Base-by-base conservation (phyloP, 192 early-diverging fungal genomes). In the Podila epicladia region DNA sequence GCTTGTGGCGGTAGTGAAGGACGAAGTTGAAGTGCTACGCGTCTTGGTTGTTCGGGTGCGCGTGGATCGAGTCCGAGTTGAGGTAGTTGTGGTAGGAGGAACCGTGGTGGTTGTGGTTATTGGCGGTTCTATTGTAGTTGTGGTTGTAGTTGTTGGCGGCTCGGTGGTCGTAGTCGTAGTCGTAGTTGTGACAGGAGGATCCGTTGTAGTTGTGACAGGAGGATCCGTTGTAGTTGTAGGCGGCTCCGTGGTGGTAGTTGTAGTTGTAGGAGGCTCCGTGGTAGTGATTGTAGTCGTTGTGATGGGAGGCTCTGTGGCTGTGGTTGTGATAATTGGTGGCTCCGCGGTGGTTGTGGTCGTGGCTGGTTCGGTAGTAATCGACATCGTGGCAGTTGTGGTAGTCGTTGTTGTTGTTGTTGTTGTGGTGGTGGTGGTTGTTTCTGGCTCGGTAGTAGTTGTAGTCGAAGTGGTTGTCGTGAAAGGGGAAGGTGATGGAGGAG, bases 191-290 rank as follows among this genome's bases (percentile, higher is more conserved):
- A 12, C n/a, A 8, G 63, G 26, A 19, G 37, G 29, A 41, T 19
- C 50, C 5, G 66, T 33, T 9, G 67, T 61, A 1, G 48, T 35
- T 15, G 64, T 66, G 9, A 12, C n/a, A 8, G 63, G 26, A 19
- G 37, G 29, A 41, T 19, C 50, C 5, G 66, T 33, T 9, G 64
- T 45, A 3, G 72, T 65, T 15, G 64, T 49, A 9, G 62, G 55
- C 0, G 71, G 58, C 20, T 26, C 20, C 3, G 51, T 32, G 4
- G 51, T 8, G 6, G 48, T 13, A 1, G 53, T 29, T 15, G 48
- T 24, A 31, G 72, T 66, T 20, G 55, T 51, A n/a, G 71, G 58
- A 4, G 71, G 58, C 2, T 62, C 65, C 5, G 62, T 64, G 20
- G 50, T 17, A 2, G 72, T 17, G 4, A 48, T 17, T 9, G 50